These are phyloP conservation scores for Tolypocladium guangdongense DNA, from an alignment of 2,329 filamentous ascomycete genomes.

Conservation along the genomic window DNA sequence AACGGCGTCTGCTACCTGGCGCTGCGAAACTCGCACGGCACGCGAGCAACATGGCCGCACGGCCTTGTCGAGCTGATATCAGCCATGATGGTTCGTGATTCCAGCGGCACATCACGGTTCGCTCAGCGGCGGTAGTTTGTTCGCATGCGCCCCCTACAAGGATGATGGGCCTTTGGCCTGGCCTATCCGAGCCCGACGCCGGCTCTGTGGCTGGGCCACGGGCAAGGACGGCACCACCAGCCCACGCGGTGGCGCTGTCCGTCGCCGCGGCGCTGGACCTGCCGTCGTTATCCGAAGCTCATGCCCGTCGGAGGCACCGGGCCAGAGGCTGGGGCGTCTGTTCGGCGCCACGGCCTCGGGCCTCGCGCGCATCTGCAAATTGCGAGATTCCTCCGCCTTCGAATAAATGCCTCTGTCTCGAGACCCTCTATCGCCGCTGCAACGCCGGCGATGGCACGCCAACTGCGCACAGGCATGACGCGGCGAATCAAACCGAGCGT, in stretches of 20 bases:
- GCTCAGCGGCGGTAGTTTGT: neutral
- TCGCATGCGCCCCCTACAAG: neutral
- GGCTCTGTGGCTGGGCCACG: neutral
- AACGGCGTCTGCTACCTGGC: neutral
- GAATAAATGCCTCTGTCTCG: neutral
- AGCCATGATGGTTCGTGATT: neutral
- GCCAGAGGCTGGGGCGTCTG: neutral
- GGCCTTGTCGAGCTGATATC: too few species aligned
- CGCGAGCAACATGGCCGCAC: neutral
- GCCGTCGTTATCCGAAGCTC: neutral
- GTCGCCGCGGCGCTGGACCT: neutral
- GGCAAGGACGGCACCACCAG: too few species aligned
- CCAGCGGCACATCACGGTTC: neutral
- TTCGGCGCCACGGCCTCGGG: neutral
- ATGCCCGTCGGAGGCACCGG: neutral
- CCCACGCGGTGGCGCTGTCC: neutral
- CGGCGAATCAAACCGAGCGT: neutral
- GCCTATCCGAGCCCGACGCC: neutral
- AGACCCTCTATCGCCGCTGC: neutral
- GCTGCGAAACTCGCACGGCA: neutral
- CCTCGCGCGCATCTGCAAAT: neutral
- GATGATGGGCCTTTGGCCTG: neutral
- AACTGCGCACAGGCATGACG: neutral
- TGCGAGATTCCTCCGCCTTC: too few species aligned
- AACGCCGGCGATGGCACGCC: neutral